A percentile compares a stretch with the other conserved stretches of the same genome.
Conservation (phyloP, 2,329 filamentous ascomycete genomes). For the Fusarium subtropicale region DNA sequence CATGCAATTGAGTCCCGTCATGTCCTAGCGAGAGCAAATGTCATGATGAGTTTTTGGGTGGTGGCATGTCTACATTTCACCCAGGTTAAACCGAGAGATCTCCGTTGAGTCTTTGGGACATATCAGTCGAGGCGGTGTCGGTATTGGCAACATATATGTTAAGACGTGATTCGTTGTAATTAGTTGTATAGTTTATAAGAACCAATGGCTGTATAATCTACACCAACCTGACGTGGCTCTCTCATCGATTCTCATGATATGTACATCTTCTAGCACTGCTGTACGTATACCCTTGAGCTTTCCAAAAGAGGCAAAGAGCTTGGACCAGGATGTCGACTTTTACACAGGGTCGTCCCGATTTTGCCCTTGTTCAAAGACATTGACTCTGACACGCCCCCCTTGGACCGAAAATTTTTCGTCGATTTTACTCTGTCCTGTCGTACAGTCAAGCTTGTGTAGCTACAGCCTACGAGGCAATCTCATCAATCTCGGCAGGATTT, state of each 20-base stretch:
- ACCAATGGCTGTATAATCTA: conserved; percentile 31
- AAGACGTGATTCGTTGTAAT: not conserved
- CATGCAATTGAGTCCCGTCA: conserved; percentile 21
- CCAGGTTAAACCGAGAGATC: not conserved
- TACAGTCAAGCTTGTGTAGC: conserved; percentile 4
- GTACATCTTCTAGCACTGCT: conserved; percentile 18
- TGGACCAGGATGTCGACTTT: conserved; percentile 34
- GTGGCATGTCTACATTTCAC: not conserved
- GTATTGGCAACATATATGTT: not conserved
- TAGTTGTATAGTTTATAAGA: not conserved
- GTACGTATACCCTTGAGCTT: conserved; percentile 18
- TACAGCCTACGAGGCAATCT: conserved; percentile 19
- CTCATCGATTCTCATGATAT: not conserved
- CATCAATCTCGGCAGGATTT: conserved; percentile 35
- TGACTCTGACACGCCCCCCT: conserved; percentile 26
- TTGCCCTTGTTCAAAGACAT: conserved; percentile 29
- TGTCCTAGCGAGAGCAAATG: conserved; percentile 21
- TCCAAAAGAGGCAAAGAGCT: conserved; percentile 46
- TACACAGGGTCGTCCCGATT: conserved; percentile 45
- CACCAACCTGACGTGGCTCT: not conserved
- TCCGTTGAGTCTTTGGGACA: not conserved
- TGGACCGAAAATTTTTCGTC: conserved; percentile 47
- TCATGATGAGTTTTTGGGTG: not conserved
- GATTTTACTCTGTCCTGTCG: conserved; percentile 7
- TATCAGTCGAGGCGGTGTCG: not conserved